Percentiles rank a stretch among this genome's conserved stretches.
These are phyloP conservation scores for Sporisorium reilianum DNA, from an alignment of 1,284 basidiomycete genomes.

Conservation along the genomic window DNA sequence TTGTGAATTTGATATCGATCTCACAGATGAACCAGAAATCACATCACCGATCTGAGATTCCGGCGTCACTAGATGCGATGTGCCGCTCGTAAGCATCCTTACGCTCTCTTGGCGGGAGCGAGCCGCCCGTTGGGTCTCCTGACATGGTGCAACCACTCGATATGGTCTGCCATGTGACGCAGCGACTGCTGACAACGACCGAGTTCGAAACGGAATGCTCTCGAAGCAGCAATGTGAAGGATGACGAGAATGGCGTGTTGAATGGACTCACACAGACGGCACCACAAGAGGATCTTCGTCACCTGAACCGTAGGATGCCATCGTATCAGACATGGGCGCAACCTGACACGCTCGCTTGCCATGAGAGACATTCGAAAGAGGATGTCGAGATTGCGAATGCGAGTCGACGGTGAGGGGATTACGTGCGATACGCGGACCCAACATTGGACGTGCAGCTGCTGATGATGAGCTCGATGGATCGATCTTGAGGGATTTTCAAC, in stretches of 20 bases:
- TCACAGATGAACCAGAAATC: too few species aligned
- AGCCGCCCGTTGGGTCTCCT: slow-evolving; percentile 2
- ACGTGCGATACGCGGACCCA: slow-evolving; percentile 7
- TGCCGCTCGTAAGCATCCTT: not conserved
- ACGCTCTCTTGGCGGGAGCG: not conserved
- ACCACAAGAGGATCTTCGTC: not conserved
- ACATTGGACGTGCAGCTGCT: not conserved
- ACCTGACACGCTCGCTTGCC: slow-evolving; percentile 6
- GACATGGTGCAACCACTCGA: not conserved
- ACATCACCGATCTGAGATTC: not conserved
- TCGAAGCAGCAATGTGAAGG: too few species aligned
- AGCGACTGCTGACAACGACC: not conserved
- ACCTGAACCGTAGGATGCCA: not conserved
- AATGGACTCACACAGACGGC: too few species aligned
- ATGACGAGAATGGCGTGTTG: too few species aligned
- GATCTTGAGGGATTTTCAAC: not conserved
- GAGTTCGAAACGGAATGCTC: too few species aligned
- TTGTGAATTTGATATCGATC: not conserved
- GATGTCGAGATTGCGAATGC: not conserved
- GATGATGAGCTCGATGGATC: not conserved
- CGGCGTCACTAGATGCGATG: not conserved
- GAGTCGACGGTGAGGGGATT: not conserved
- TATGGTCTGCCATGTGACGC: not conserved
- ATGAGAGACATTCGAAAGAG: not conserved
- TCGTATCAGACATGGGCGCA: too few species aligned